phyloP scores from a whole-genome alignment of 495 filamentous ascomycete genomes.

The Emericellopsis terricola region DNA sequence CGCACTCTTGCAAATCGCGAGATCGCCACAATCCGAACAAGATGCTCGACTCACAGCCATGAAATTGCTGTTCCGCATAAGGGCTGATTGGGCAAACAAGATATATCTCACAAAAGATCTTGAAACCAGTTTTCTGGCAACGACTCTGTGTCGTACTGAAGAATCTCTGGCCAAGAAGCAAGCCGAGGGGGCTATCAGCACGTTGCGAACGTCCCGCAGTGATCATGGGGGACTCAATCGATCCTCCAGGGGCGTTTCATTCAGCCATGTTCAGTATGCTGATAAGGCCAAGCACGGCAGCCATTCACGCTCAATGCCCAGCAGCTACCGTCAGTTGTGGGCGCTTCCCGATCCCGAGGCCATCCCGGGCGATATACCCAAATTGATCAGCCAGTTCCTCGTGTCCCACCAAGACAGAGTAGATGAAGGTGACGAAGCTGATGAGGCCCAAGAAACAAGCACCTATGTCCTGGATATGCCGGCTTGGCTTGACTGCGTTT shows the following conservation, averaged over 20 bases:
- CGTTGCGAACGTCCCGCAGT: constrained; percentile 16
- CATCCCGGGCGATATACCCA: constrained; percentile 24
- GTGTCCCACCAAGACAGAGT: constrained; percentile 8
- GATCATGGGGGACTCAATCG: constrained; percentile 17
- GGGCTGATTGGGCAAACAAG: constrained; percentile 58
- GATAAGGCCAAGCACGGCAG: constrained; percentile 20
- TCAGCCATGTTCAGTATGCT: constrained; percentile 21
- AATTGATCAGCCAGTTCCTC: constrained; percentile 24
- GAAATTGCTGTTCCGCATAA: constrained; percentile 68
- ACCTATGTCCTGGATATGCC: constrained; percentile 38
- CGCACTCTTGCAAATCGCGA: constrained; percentile 39
- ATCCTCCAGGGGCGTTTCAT: constrained; percentile 25
- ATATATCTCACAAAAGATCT: constrained; percentile 46
- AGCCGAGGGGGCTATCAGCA: constrained; percentile 28
- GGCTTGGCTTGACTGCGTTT: constrained; percentile 59
- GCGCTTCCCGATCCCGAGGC: constrained; percentile 31
- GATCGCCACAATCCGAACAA: constrained; percentile 30
- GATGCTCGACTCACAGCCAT: constrained; percentile 65
- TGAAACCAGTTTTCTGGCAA: constrained; percentile 55
- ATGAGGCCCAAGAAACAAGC: constrained; percentile 4
- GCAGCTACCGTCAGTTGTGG: constrained; percentile 27
- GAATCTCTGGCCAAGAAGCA: constrained; percentile 29
- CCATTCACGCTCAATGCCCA: constrained; percentile 14
- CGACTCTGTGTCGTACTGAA: constrained; percentile 48
- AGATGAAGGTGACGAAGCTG: constrained; percentile 4